Evolutionary conservation across 202 grass and related monocot genomes (phyloP), one percentile per base, ranked within the genome.

Genomic region (Schoenoplectus tabernaemontani): DNA sequence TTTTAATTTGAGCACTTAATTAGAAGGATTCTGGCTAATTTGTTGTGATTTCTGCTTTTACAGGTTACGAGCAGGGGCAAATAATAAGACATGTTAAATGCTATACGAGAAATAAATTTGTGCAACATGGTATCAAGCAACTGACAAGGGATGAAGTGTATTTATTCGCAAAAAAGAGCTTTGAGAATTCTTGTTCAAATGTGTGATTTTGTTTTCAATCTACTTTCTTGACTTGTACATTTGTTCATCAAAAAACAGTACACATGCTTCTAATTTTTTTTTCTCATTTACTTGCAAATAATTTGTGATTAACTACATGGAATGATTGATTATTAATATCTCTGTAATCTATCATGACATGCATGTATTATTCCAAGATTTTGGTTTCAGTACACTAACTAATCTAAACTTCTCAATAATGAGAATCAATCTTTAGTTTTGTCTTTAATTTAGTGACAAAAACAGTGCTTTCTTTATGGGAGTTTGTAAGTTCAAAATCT

Each of bases 41-140:
- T 42, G 0, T 64, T 47, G 13, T 17, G 43, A 5, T 23, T 41
- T 39, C 87, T 60, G 57, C 4, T 30, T 64, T 80, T 20, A 13
- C 83, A 90, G 90, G 85, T 90, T 12, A 80, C 59, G 13, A 85
- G 87, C 78, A 77, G 85, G 78, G 81, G 32, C 5, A 19, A 85
- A 4, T 90, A 84, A 57, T 93, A 81, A 84, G 68, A 16, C 30
- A 33, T 37, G 57, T 48, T 80, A 43, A 61, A 59, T 36, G 24
- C 23, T 61, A 58, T 28, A 37, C 57, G 23, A 81, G 36, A 6
- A 64, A 46, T 34, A 64, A 61, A 30, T 36, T 44, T 43, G 56
- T 62, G 34, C 76, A 78, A 62, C 53, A 17, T 44, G 12, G n/a
- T 44, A 57, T 9, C 33, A 5, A 75, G 16, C 13, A 53, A 53